Percentiles rank a stretch among this genome's conserved stretches.
Evolutionary conservation across 208 protist genomes (phyloP).

Genomic region (Novymonas esmeraldas): DNA sequence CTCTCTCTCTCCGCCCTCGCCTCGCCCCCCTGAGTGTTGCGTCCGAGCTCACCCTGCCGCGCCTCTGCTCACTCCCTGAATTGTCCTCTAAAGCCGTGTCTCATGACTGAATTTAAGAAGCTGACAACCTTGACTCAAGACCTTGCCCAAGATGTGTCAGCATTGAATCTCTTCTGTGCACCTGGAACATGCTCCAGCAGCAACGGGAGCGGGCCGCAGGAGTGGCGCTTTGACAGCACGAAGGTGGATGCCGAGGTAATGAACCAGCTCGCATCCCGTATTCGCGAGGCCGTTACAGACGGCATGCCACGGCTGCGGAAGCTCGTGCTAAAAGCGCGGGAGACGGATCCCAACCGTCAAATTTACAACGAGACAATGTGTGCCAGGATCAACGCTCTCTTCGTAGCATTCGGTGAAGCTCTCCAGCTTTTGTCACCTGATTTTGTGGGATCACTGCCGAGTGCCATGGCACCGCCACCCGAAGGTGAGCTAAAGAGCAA

Average conservation of each 20-base stretch:
- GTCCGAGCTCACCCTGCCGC: neutral
- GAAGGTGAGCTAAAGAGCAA: neutral
- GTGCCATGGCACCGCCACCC: neutral
- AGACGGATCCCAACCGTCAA: conserved; percentile 82
- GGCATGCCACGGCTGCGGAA: conserved; percentile 60
- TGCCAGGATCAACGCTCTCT: conserved; percentile 74
- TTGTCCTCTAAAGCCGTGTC: neutral
- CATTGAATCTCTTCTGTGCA: neutral
- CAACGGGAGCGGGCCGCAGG: neutral
- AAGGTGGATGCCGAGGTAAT: conserved; percentile 8
- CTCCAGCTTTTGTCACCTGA: conserved; percentile 8
- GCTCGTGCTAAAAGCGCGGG: conserved; percentile 65
- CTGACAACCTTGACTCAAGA: conserved; percentile 14
- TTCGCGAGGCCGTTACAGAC: conserved; percentile 12
- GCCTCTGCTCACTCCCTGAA: neutral
- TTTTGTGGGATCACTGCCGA: neutral
- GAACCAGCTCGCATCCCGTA: conserved; percentile 9
- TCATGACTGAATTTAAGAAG: conserved; percentile 37
- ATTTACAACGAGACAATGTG: conserved; percentile 93
- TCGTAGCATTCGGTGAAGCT: conserved; percentile 40
- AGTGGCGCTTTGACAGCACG: neutral
- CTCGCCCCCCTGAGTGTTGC: too few species aligned
- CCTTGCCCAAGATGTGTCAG: conserved; percentile 20
- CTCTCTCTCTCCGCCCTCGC: neutral
- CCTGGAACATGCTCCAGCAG: neutral